Base-by-base conservation (phyloP, 2,329 filamentous ascomycete genomes). In the Penicillium brevicompactum region DNA sequence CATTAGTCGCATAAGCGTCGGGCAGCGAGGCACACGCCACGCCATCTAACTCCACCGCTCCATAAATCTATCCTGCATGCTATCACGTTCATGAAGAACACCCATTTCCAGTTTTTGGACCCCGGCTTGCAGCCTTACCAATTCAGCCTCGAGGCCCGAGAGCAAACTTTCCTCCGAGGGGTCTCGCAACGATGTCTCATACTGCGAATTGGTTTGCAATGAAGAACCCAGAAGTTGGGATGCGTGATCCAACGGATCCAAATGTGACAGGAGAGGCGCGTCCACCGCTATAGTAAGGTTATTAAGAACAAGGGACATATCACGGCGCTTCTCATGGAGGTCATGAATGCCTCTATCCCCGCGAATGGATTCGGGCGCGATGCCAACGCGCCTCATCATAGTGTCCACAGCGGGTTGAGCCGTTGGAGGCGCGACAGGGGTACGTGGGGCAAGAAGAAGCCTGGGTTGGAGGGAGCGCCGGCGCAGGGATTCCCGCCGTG, bases 21-120 rank as follows among this genome's bases (percentile, higher is more conserved):
- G 37, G 24, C 45, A 53, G 32, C 32, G 43, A 43, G n/a, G 30
- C 38, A 45, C 11, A 18, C 31, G 45, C 27, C 30, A 40, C 34
- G 5, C 21, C 24, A 42, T 21, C 50, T 60, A 69, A 14, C 51
- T 27, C 74, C 74, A 76, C 47, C 52, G 65, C 41, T 72, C 67
- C 38, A 76, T 52, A 49, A 76, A 72, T 37, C 47, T 67, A 13
- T 69, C 68, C 37, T 64, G 67, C 11, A 49, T 52, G 45, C 61
- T 63, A 51, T 75, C 70, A 24, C 67, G 64, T 37, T 68, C 67
- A 53, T 70, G 62, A 37, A 75, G 53, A 49, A 67, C 57, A 50
- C 71, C 69, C 54, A 71, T 43, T 44, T 75, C 61, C 24, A 76
- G 60, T n/a, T 61, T 61, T 51, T 72, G 63, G 21, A 74, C 56